Evolutionary conservation across 2,329 filamentous ascomycete species (phyloP).

Genomic region (Cytospora piceae): DNA sequence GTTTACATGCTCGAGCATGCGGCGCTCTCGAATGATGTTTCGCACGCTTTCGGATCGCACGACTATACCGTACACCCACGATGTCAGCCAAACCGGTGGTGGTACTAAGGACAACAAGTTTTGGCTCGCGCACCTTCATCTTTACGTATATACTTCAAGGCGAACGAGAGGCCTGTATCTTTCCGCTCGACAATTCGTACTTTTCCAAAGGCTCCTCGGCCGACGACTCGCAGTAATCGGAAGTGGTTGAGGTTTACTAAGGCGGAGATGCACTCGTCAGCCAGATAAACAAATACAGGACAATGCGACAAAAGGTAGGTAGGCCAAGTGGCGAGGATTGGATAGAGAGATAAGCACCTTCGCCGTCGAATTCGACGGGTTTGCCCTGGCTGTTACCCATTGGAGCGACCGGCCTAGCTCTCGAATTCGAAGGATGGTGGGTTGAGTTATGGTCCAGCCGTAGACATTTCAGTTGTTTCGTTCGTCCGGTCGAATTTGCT

Average conservation of each 20-base stretch:
- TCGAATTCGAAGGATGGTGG: slow-evolving; percentile 23
- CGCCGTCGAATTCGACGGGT: slow-evolving; percentile 87
- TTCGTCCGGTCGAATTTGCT: slow-evolving; percentile 12
- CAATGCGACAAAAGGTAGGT: slow-evolving; percentile 18
- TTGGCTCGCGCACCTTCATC: slow-evolving; percentile 75
- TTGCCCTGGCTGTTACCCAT: slow-evolving; percentile 98
- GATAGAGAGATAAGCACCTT: slow-evolving; percentile 65
- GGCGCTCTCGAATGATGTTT: slow-evolving; percentile 95
- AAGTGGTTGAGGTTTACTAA: slow-evolving; percentile 97
- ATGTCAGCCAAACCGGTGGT: slow-evolving; percentile 14
- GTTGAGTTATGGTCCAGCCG: slow-evolving; percentile 21
- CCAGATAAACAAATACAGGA: slow-evolving; percentile 25
- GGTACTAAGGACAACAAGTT: neutral
- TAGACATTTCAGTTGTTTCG: slow-evolving; percentile 22
- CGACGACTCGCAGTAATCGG: slow-evolving; percentile 89
- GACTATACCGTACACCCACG: slow-evolving; percentile 57
- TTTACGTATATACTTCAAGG: slow-evolving; percentile 97
- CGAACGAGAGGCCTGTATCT: slow-evolving; percentile 91
- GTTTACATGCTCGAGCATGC: slow-evolving; percentile 98
- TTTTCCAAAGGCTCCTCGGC: slow-evolving; percentile 97
- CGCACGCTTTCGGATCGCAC: slow-evolving; percentile 96
- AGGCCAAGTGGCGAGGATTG: neutral
- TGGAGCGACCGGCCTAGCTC: slow-evolving; percentile 30
- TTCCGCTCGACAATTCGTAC: slow-evolving; percentile 98
- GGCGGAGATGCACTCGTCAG: slow-evolving; percentile 27